Base-by-base conservation (phyloP, 2,329 filamentous ascomycete species). In the Fusarium nygamai region DNA sequence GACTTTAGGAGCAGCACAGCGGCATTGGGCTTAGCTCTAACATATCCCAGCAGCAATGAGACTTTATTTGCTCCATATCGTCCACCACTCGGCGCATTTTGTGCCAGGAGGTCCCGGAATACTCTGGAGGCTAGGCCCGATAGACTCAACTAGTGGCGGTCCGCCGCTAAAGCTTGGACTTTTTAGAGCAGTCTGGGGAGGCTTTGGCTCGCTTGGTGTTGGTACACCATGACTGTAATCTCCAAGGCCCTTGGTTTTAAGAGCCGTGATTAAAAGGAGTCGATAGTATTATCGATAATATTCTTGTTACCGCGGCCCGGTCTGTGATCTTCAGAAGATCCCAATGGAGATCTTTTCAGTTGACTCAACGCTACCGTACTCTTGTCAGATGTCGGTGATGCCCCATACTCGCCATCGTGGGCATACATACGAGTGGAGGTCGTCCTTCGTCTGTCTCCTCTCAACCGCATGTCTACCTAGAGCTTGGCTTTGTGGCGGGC, bases 51-150 rank as follows among this genome's bases (percentile, higher is more conserved):
- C 53, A 67, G 60, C 58, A 61, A 74, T 75, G 64, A 59, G 65
- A 50, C 57, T 58, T 61, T 72, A 59, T 61, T 33, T 67, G 71
- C 60, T 68, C 66, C 69, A 73, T 76, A 67, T 60, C 48, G 63
- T 38, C 75, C 75, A 58, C 75, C 76, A 78, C 76, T 76, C 75
- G 72, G 75, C 59, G 64, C 69, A 76, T 74, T 76, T 58, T 64
- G 61, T 48, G 29, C 41, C 67, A 72, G 72, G 62, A 66, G 57
- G 67, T 69, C 53, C 72, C 27, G 50, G 67, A 51, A 74, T 67
- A 50, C 34, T 53, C 62, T 47, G 31, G n/a, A 63, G 62, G 43
- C 63, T 70, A 76, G 41, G 58, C 68, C 64, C 31, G 36, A 63
- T 72, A 60, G 68, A 63, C 67, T 62, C 53, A 24, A 56, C 72